Evolutionary conservation across 106 monocot species (phyloP).

Genomic region (Posidonia australis): DNA sequence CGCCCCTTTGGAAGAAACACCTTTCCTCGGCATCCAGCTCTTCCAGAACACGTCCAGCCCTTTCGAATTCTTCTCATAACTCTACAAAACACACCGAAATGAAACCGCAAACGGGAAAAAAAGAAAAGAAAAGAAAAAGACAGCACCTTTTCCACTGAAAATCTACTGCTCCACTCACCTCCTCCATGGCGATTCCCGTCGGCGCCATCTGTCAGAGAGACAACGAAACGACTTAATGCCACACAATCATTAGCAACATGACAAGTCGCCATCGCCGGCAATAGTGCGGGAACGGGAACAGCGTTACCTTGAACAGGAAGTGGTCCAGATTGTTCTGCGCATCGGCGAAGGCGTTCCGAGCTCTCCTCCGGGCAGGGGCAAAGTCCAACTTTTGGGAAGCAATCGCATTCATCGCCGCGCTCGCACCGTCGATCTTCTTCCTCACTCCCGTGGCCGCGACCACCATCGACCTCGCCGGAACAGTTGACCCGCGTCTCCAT

Average conservation of each 20-base stretch:
- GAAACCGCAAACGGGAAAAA: not conserved
- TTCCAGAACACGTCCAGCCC: conserved; percentile 94
- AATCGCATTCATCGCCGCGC: conserved; percentile 56
- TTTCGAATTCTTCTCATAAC: conserved; percentile 54
- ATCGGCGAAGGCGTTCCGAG: conserved; percentile 47
- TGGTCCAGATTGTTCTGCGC: conserved; percentile 66
- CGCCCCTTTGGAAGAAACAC: conserved; percentile 43
- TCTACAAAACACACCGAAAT: conserved; percentile 22
- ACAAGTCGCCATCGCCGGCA: no score
- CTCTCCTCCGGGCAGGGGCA: conserved; percentile 47
- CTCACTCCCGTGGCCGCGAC: conserved; percentile 6
- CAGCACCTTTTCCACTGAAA: not conserved
- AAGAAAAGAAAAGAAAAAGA: not conserved
- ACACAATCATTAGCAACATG: no score
- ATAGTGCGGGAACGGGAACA: no score
- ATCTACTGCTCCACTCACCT: conserved; percentile 27
- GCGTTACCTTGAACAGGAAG: conserved; percentile 71
- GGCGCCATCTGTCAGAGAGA: conserved; percentile 55
- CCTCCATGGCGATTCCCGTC: conserved; percentile 51
- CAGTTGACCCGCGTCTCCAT: no score
- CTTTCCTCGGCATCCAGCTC: conserved; percentile 60
- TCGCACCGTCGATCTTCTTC: conserved; percentile 48
- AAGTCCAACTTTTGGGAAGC: conserved; percentile 55
- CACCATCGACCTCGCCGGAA: not conserved
- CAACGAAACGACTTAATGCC: not conserved